Evolutionary conservation across 2,329 filamentous ascomycete genomes (phyloP).

Genomic region (Aureobasidium zeae): DNA sequence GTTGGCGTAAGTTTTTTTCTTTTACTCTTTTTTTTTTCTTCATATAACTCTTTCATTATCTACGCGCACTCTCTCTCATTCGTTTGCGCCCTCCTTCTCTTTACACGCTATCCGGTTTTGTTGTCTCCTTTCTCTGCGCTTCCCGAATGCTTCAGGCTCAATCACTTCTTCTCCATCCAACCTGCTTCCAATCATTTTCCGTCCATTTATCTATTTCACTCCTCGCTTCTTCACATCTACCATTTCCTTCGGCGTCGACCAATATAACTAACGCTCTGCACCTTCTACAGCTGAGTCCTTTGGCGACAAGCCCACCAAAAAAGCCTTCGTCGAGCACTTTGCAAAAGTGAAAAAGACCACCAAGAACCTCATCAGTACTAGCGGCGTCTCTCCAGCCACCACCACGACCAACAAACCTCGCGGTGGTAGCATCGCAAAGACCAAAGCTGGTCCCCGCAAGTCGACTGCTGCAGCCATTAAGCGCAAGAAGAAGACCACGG

Average conservation of each 20-base stretch:
- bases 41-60: background rate
- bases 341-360: slow-evolving; percentile 16
- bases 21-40: background rate
- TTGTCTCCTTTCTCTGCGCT: no score
- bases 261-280: background rate
- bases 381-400: background rate
- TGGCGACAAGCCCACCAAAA: slow-evolving; percentile 15
- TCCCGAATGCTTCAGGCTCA: no score
- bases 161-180: no score
- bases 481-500: no score
- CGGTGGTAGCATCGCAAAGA: no score
- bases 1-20: slow-evolving; percentile 16
- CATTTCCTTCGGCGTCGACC: background rate
- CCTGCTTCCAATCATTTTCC: background rate
- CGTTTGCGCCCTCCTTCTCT: background rate
- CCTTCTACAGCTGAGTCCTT: slow-evolving; percentile 5
- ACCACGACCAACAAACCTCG: no score
- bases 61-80: background rate
- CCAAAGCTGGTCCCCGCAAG: no score
- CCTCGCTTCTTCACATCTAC: background rate
- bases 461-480: no score
- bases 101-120: no score
- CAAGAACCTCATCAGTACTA: background rate
- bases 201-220: background rate
- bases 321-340: slow-evolving; percentile 18